Base-by-base conservation (phyloP, 495 filamentous ascomycete species). In the Penicillium paxilli region DNA sequence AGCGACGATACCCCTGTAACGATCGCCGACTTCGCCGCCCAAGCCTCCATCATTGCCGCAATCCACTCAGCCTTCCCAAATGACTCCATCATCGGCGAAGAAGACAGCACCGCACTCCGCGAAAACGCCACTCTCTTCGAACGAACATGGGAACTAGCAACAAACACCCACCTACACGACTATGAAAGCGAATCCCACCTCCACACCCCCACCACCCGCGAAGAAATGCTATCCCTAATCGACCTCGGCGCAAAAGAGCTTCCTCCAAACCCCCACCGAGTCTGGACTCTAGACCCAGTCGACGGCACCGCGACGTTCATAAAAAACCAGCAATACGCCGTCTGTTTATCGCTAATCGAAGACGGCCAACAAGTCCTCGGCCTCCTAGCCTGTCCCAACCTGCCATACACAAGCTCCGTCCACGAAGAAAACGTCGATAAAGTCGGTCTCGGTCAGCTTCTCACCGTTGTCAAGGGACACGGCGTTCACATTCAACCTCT, bases 271-370 rank as follows among this genome's bases (percentile, higher is more conserved):
- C 67, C 70, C 1, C 66, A 72, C 2, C 64, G 79, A 4, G 70
- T 80, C 1, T 90, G 86, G 86, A 81, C 87, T 3, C 78, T 90
- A 28, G 87, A 90, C 61, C 87, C 87, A 0, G 86, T 90, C 41
- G 87, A 90, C 54, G 87, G 87, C 21, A 90, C 87, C 0, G 80
- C 80, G 32, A 85, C 83, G 3, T 90, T 85, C 49, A 78, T 90
- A 12, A 66, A 67, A 7, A 79, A 80, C 30, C 70, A 85, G 59
- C 84, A 87, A 56, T 90, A 88, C 52, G 85, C 83, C 1, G 84
- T 85, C 6, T 84, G 79, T 38, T 78, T 87, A 5, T 76, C 81
- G 0, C 67, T 89, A 11, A 63, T 84, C 0, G 68, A 72, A 11
- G 67, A 83, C 35, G 75, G 74, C 2, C 51, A 68, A 19, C 63